Conservation (phyloP, 164 flowering plant species). For the Nymphaea thermarum region DNA sequence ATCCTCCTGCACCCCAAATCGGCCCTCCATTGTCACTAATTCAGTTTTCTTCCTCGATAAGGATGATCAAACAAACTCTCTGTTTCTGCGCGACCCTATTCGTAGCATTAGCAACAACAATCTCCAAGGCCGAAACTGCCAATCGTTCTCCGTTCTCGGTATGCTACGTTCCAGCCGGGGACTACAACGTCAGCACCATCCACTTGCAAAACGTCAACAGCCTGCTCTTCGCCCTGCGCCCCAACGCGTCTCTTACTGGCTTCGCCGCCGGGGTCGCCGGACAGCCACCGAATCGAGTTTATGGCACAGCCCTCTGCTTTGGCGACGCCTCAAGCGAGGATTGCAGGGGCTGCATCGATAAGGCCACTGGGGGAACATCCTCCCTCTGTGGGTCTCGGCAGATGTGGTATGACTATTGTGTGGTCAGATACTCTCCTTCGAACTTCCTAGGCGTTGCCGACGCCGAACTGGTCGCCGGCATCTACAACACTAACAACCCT, state of each 20-base stretch:
- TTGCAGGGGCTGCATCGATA: neutral
- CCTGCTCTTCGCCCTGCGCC: neutral
- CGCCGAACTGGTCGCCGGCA: neutral
- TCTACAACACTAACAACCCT: neutral
- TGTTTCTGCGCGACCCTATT: too few relatives aligned
- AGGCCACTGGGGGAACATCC: neutral
- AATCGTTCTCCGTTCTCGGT: too few relatives aligned
- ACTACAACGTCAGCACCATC: neutral
- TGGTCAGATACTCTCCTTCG: neutral
- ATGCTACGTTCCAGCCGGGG: too few relatives aligned
- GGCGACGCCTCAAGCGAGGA: neutral
- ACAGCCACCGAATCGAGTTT: neutral
- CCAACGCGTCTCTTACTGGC: neutral
- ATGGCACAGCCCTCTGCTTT: neutral
- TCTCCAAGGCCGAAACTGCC: too few relatives aligned
- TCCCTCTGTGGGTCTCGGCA: neutral
- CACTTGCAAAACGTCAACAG: neutral
- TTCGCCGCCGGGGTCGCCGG: neutral
- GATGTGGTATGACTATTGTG: neutral
- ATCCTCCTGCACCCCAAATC: too few relatives aligned
- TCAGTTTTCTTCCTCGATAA: too few relatives aligned
- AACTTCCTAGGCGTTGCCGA: neutral
- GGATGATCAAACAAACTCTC: too few relatives aligned
- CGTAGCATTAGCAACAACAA: too few relatives aligned
- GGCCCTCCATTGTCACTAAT: too few relatives aligned